Conservation (phyloP, 768 basidiomycete genomes). For the Tricholoma hemisulphureum region DNA sequence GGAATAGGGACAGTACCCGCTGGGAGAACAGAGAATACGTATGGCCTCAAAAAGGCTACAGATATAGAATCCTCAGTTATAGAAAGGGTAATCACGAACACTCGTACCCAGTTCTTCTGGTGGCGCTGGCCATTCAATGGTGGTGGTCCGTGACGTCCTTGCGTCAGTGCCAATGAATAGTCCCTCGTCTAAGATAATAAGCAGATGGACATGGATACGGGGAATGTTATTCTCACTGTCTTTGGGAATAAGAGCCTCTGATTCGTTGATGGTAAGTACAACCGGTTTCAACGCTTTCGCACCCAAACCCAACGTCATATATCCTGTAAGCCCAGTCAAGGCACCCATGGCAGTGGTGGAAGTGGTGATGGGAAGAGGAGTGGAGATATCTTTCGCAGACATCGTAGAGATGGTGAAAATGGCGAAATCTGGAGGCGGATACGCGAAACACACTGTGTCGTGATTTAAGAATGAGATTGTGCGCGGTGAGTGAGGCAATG, state of each 20-base stretch:
- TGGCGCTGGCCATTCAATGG: constrained; percentile 72
- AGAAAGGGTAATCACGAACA: neutral
- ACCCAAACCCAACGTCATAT: constrained; percentile 81
- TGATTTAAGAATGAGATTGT: constrained; percentile 70
- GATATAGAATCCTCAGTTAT: constrained; percentile 1
- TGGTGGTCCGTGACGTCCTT: constrained; percentile 44
- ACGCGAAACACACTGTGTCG: constrained; percentile 68
- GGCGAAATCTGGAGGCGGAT: constrained; percentile 75
- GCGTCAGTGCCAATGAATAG: constrained; percentile 62
- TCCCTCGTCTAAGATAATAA: constrained; percentile 54
- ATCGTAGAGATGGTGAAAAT: constrained; percentile 65
- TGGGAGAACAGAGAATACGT: constrained; percentile 73
- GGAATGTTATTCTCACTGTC: constrained; percentile 57
- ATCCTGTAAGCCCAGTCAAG: constrained; percentile 74
- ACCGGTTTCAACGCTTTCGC: constrained; percentile 65
- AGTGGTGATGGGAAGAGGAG: constrained; percentile 44
- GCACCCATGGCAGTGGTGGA: constrained; percentile 65
- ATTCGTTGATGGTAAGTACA: constrained; percentile 51
- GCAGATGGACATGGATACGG: neutral
- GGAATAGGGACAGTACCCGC: constrained; percentile 51
- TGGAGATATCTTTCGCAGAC: constrained; percentile 53
- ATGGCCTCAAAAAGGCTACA: constrained; percentile 72
- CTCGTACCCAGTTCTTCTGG: constrained; percentile 75
- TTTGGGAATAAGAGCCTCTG: constrained; percentile 69
- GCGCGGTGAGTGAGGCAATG: constrained; percentile 88